A percentile compares a stretch with the other conserved stretches of the same genome.
Evolutionary conservation across 768 basidiomycete species (phyloP).

Genomic region (Boletus rubropictus): DNA sequence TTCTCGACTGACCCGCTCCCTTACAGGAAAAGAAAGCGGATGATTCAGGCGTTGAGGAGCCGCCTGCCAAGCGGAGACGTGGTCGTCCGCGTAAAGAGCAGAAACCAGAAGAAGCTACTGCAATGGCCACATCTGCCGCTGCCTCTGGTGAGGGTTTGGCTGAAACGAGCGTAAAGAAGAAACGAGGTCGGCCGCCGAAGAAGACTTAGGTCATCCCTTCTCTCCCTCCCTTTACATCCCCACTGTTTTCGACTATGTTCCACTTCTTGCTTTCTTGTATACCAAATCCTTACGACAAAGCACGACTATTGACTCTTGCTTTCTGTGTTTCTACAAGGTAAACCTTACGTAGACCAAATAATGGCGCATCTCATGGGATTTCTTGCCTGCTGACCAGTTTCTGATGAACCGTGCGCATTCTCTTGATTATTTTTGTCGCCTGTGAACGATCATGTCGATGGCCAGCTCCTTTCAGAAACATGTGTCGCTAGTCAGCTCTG

Average conservation of each 20-base stretch:
- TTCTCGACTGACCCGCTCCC: slow-evolving; percentile 14
- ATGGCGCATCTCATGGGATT: slow-evolving; percentile 25
- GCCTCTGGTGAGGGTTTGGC: slow-evolving; percentile 35
- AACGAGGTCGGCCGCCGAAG: slow-evolving; percentile 66
- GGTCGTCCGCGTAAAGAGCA: slow-evolving; percentile 69
- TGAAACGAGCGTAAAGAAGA: slow-evolving; percentile 57
- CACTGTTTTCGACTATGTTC: slow-evolving; percentile 22
- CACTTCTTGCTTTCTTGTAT: slow-evolving; percentile 34
- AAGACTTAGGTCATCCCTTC: slow-evolving; percentile 21
- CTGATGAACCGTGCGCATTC: slow-evolving; percentile 16
- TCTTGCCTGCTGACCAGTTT: slow-evolving; percentile 14
- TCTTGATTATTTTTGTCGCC: slow-evolving; percentile 30
- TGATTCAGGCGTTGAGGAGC: slow-evolving; percentile 49
- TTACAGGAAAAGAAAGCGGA: slow-evolving; percentile 33
- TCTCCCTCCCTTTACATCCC: slow-evolving; percentile 9
- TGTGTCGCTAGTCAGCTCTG: slow-evolving; percentile 21
- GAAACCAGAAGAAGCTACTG: slow-evolving; percentile 39
- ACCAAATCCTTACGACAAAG: slow-evolving; percentile 30
- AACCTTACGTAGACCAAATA: slow-evolving; percentile 33
- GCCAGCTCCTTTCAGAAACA: slow-evolving; percentile 20
- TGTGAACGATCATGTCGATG: slow-evolving; percentile 25
- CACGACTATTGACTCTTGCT: slow-evolving; percentile 34
- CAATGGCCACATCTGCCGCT: slow-evolving; percentile 29
- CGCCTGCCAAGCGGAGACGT: slow-evolving; percentile 57
- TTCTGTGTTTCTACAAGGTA: slow-evolving; percentile 32